A percentile compares a stretch with the other conserved stretches of the same genome.
These are phyloP conservation scores for Passiflora organensis DNA, from an alignment of 345 rosid species.

Conservation along the genomic window DNA sequence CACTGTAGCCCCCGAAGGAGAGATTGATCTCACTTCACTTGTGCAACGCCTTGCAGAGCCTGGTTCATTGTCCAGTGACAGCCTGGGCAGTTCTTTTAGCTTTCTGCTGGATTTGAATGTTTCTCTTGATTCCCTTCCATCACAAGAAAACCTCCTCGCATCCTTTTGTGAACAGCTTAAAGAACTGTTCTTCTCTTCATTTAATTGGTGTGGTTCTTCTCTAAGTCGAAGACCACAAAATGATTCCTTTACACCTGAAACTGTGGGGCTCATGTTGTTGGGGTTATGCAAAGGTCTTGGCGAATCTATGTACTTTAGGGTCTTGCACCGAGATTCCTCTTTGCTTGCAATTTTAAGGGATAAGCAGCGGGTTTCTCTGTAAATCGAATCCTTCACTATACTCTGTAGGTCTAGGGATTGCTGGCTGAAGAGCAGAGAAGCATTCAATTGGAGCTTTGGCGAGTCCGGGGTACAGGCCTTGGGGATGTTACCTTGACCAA, in stretches of 20 bases:
- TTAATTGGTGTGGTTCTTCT: constrained; percentile 27
- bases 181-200: constrained; percentile 34
- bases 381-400: constrained; percentile 51
- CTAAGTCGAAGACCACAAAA: constrained; percentile 32
- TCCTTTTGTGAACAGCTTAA: constrained; percentile 38
- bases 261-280: constrained; percentile 39
- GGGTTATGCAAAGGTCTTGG: constrained; percentile 58
- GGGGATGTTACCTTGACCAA: constrained; percentile 24
- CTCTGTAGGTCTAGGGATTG: constrained; percentile 47
- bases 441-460: constrained; percentile 28
- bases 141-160: constrained; percentile 78
- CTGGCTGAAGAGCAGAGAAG: constrained; percentile 24
- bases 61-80: constrained; percentile 79
- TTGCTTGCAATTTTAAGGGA: constrained; percentile 32
- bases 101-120: constrained; percentile 44
- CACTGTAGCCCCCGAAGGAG: constrained; percentile 22
- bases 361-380: constrained; percentile 53
- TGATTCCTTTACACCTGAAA: constrained; percentile 39
- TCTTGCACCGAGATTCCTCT: constrained; percentile 28
- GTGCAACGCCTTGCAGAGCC: constrained; percentile 38
- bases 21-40: constrained; percentile 33
- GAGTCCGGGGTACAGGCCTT: constrained; percentile 21
- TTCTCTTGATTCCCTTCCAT: constrained; percentile 62
- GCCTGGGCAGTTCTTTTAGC: constrained; percentile 78
- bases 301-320: constrained; percentile 55